Base-by-base conservation (phyloP, 352 stramenopile species). In the Phytophthora syringae region DNA sequence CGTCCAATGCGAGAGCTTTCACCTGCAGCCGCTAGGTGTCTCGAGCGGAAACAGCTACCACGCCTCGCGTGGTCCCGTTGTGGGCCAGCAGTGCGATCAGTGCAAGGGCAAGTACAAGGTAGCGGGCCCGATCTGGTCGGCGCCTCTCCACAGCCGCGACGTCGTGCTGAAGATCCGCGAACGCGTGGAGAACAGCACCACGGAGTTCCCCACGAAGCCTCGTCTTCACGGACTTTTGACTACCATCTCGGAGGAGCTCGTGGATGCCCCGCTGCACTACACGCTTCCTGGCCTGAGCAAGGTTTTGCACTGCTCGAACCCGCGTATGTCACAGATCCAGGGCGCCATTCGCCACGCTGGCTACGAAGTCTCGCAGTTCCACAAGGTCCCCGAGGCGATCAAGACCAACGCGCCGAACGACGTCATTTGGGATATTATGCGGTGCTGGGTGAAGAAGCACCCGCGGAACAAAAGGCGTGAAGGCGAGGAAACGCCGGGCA, bases 391-490 rank as follows among this genome's bases (percentile, higher is more conserved):
- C 0, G 82, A 98, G 27, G 97, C 97, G 32, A 84, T 99, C 59
- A 99, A 99, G 82, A 99, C 98, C 2, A 95, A 98, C 74, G 98
- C 98, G 18, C 98, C 98, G 3, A 98, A 97, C 72, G 77, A 97
- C 55, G 91, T 99, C 7, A 81, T 99, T 48, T 99, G 97, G 96
- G 98, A 99, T 76, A 94, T 99, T 56, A 94, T 99, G 80, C 83
- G 97, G 63, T 95, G 86, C 61, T 99, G 95, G 94, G 94, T 97
- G 12, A 97, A 98, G 72, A 89, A 97, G 54, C 83, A 99, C 82
- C 97, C 96, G 20, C 70, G 98, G 21, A 89, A 90, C 64, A 94
- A 94, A 71, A 97, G 97, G 66, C 86, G 86, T 18, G 83, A 94
- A 42, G 70, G 77, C 22, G 72, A 95, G 54, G 82, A 95, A 59